Evolutionary conservation across 495 filamentous ascomycete species (phyloP), one percentile per base, ranked within the genome.

Genomic region (Talaromyces nanjingensis): DNA sequence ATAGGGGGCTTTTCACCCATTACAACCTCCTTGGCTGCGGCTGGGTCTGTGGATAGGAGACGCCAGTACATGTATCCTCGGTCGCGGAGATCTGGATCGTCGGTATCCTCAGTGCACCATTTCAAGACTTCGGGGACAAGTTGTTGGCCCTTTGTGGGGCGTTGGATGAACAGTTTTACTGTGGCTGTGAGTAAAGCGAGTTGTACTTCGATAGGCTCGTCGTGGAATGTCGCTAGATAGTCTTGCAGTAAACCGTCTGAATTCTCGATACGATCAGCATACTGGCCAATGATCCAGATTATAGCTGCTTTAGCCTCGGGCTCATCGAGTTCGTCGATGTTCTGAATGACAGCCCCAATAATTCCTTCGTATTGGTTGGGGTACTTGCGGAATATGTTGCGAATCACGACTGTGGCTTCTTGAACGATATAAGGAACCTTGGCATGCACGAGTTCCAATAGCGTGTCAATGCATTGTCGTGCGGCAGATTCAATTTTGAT

Each of bases 401-500:
- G 89, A 70, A 99, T 99, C 20, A 99, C 94, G 25, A 99, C 94
- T 0, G 96, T 99, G n/a, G 94, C 94, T 77, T 99, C 94, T 74
- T 99, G 94, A 5, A 99, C 94, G 61, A 99, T 98, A 73, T 99
- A 99, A n/a, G 91, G 92, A 56, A 99, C 91, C 76, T 98, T 98
- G n/a, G 94, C 97, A 22, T 92, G 87, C 12, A 99, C 94, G 24
- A 99, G 83, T 58, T 97, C 92, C 31, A 99, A 84, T 0, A 99
- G 81, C 7, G 92, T 89, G 68, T 93, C 90, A 70, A 99, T 98
- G 76, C 94, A 99, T 52, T 87, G 84, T 67, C 85, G 84, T 5
- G 93, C 91, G 1, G 96, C 91, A 2, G 94, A 91, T 74, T 97
- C 93, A 65, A 99, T 99, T 77, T 99, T 99, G 77, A 99, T 98